Evolutionary conservation across 139 green algal genomes (phyloP).

Genomic region (Ettlia oleoabundans): DNA sequence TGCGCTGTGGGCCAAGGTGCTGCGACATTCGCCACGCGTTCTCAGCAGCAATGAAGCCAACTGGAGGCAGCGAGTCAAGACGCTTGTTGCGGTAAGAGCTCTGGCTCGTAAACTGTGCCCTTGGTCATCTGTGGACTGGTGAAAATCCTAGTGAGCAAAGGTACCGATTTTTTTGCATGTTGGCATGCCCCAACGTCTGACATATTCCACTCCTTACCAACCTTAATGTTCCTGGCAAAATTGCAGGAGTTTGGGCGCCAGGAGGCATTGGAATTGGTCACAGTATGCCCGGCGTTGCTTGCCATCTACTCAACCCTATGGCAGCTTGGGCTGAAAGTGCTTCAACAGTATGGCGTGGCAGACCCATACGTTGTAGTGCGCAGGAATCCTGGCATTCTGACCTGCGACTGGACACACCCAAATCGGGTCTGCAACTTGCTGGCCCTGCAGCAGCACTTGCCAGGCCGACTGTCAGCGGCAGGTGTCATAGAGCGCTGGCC

Average conservation of each 20-base stretch:
- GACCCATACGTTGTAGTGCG: background rate
- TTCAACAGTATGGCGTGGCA: background rate
- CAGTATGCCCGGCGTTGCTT: background rate
- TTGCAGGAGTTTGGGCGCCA: background rate
- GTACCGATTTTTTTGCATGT: too few species aligned
- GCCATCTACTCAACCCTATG: background rate
- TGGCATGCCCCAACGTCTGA: too few species aligned
- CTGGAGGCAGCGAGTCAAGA: background rate
- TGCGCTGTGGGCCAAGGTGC: background rate
- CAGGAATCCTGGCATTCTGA: background rate
- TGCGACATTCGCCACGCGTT: background rate
- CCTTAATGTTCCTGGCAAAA: too few species aligned
- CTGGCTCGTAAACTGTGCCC: too few species aligned
- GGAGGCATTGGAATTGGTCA: background rate
- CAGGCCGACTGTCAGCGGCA: background rate
- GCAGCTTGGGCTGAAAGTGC: background rate
- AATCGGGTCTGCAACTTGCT: background rate
- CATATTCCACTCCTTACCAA: too few species aligned
- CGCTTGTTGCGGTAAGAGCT: background rate
- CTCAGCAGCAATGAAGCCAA: background rate
- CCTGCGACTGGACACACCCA: background rate
- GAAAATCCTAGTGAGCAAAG: too few species aligned
- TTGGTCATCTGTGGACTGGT: too few species aligned
- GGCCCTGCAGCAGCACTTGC: conserved; percentile 8
- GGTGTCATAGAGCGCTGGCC: background rate